phyloP scores from a whole-genome alignment of 148 eudicot genomes.

The Camellia sinensis region DNA sequence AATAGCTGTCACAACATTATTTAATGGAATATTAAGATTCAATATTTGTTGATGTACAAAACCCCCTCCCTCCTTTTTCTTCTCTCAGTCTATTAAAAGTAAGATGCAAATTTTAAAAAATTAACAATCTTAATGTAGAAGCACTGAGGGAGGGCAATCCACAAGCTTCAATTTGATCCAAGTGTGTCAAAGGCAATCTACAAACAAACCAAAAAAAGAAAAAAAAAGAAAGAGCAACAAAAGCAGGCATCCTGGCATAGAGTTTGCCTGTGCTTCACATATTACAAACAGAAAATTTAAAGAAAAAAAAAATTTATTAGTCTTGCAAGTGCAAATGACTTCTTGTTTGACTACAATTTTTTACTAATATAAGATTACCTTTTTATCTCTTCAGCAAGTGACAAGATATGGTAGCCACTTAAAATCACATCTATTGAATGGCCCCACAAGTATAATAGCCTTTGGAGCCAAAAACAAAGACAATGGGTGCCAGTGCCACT shows the following conservation, averaged over 20 bases:
- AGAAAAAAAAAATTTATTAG: background rate
- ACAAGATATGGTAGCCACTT: background rate
- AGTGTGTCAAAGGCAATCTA: no score
- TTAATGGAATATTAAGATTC: background rate
- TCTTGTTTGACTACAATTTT: background rate
- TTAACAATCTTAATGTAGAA: background rate
- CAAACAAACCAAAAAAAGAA: no score
- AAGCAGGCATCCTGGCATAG: background rate
- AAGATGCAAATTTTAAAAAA: background rate
- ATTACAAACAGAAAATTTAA: background rate
- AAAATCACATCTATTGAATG: background rate
- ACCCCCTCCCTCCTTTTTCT: background rate
- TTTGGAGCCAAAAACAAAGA: background rate
- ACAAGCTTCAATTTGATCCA: no score
- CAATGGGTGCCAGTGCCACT: background rate
- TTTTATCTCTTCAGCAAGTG: background rate
- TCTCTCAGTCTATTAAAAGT: background rate
- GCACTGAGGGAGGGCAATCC: background rate
- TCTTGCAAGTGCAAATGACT: background rate
- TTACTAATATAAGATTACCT: background rate
- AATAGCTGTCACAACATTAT: background rate
- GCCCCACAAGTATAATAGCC: background rate
- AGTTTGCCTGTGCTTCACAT: background rate
- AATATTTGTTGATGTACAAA: no score
- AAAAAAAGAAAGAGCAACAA: no score